Base-by-base conservation (phyloP, 176 grass and related monocot species). In the Carex parvula region DNA sequence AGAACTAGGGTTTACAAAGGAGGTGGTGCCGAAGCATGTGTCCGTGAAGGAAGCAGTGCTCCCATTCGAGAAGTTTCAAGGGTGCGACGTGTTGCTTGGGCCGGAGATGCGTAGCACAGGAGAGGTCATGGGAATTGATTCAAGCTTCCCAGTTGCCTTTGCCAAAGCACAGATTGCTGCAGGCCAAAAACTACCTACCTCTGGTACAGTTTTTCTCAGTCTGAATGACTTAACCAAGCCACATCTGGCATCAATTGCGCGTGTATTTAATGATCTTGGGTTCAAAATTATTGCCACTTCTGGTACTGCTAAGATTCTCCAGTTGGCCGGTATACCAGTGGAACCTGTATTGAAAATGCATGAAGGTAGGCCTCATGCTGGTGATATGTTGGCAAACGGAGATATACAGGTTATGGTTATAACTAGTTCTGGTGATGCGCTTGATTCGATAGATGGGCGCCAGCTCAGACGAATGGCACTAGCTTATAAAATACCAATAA, bases 41-140 rank as follows among this genome's bases (percentile, higher is more conserved):
- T 99, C 93, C 37, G 93, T 99, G 8, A 99, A 99, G 84, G 97
- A 99, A 83, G 93, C 93, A 30, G 97, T 99, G 61, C 87, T 99
- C 77, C 97, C 93, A 56, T 99, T 99, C 30, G 97, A 99, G 73
- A 99, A 99, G 89, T 99, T 99, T 68, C 97, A 96, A 94, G 97
- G 97, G 3, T 99, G 97, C 55, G 97, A 99, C 69, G 92, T 99
- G 21, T 94, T 99, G 85, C 97, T 99, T 55, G 97, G 97, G 16
- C 97, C 97, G 46, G 97, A 99, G 84, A 99, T 96, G 93, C 93
- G 93, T 60, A 99, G 97, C 90, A 99, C 97, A 66, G 97, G 93
- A 53, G 93, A 99, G 86, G 97, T 99, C 3, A 99, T 99, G 97
- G 97, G 97, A 64, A 99, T 99, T 69, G 97, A 96, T 65, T 96